Percentiles rank a stretch among this genome's conserved stretches.
These are phyloP conservation scores for Diphasiastrum complanatum DNA, from an alignment of 83 land plant species.

Conservation along the genomic window DNA sequence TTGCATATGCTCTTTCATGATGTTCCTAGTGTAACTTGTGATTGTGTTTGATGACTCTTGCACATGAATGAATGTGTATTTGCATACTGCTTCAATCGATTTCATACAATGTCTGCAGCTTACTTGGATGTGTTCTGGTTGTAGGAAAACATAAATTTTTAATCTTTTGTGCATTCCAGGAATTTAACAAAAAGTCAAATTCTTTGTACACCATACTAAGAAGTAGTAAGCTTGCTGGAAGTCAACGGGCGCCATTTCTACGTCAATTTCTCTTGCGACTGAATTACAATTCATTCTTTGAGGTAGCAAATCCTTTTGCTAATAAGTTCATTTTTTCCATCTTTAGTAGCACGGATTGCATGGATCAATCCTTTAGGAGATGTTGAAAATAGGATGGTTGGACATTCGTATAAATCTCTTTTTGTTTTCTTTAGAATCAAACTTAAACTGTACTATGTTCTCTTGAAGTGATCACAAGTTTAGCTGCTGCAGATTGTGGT, in stretches of 20 bases:
- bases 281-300: constrained; percentile 92
- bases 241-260: constrained; percentile 90
- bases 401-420: not conserved
- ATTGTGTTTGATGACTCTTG: too few species aligned
- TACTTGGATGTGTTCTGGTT: too few species aligned
- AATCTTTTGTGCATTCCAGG: constrained; percentile 38
- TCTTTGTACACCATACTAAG: constrained; percentile 86
- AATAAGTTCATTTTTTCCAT: too few species aligned
- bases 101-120: too few species aligned
- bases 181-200: constrained; percentile 95
- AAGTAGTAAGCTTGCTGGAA: constrained; percentile 93
- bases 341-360: too few species aligned
- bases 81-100: too few species aligned
- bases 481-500: too few species aligned
- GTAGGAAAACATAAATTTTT: too few species aligned
- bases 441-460: too few species aligned
- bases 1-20: not conserved
- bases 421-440: too few species aligned
- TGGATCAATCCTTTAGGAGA: not conserved
- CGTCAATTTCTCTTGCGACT: constrained; percentile 81
- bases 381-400: not conserved
- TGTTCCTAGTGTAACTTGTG: not conserved
- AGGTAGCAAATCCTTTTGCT: constrained; percentile 44
- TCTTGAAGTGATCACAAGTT: too few species aligned
- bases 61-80: too few species aligned